Percentiles rank a stretch among this genome's conserved stretches.
These are phyloP conservation scores for Volvariella surrecta DNA, from an alignment of 1,284 basidiomycete species.

Conservation along the genomic window DNA sequence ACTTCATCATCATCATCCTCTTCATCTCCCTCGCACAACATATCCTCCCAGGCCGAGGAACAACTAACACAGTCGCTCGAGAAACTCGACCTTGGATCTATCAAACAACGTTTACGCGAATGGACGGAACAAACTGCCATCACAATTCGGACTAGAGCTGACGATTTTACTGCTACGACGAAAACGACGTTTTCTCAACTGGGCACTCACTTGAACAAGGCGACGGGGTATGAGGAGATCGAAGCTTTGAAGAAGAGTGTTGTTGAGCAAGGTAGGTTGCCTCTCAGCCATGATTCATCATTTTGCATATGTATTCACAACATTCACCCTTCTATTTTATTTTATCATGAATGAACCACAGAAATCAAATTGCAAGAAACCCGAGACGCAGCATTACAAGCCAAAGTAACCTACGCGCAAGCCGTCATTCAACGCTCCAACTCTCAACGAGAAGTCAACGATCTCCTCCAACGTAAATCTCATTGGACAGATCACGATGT, in stretches of 20 bases:
- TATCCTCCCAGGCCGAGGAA: background rate
- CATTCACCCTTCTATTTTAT: background rate
- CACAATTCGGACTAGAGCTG: conserved; percentile 41
- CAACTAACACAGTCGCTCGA: conserved; percentile 3
- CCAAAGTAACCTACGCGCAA: conserved; percentile 68
- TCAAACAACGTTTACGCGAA: conserved; percentile 35
- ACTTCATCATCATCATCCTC: background rate
- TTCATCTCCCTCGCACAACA: background rate
- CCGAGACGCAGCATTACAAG: conserved; percentile 50
- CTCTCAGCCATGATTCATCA: background rate
- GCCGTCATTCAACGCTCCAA: conserved; percentile 69
- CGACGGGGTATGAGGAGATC: conserved; percentile 88
- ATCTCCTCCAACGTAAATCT: conserved; percentile 85
- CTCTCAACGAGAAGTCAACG: conserved; percentile 86
- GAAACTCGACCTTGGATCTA: conserved; percentile 14
- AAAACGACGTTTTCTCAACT: conserved; percentile 60
- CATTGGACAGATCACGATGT: conserved; percentile 82
- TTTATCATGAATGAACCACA: conserved; percentile 26
- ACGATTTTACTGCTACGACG: conserved; percentile 47
- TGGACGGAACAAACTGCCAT: conserved; percentile 43
- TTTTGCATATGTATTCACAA: background rate
- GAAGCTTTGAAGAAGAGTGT: conserved; percentile 76
- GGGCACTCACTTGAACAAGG: conserved; percentile 72
- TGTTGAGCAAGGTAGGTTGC: conserved; percentile 63
- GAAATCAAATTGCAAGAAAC: conserved; percentile 56